Conservation (phyloP, 2,329 filamentous ascomycete genomes). For the Alternaria novae-zelandiae region DNA sequence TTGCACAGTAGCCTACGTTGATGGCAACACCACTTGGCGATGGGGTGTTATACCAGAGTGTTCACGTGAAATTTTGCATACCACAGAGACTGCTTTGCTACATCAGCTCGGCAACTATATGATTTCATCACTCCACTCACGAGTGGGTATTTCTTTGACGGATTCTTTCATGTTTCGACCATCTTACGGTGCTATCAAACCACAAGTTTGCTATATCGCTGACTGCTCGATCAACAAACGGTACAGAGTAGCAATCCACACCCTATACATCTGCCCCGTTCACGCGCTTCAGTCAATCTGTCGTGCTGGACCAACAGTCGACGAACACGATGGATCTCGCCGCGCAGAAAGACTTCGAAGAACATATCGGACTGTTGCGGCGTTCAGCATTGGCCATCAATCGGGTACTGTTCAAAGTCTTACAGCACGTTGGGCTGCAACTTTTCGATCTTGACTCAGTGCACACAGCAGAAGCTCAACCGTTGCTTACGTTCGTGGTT, state of each 20-base stretch:
- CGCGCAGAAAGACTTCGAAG: not conserved
- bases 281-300: fast-evolving
- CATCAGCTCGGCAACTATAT: not conserved
- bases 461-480: not conserved
- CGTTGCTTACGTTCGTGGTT: not conserved
- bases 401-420: not conserved
- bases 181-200: not conserved
- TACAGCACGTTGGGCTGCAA: not conserved
- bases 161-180: fast-evolving
- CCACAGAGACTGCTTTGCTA: not conserved
- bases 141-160: not conserved
- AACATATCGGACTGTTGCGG: not conserved
- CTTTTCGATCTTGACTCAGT: not conserved
- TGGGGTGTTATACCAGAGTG: not conserved
- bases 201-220: not conserved
- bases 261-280: not conserved
- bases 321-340: not conserved
- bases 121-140: not conserved
- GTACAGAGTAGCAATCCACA: not conserved
- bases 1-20: too few species aligned
- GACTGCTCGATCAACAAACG: not conserved
- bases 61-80: not conserved
- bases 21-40: not conserved
- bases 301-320: not conserved
- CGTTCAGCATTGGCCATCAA: not conserved